These are phyloP conservation scores for Niebla homalea DNA, from an alignment of 495 filamentous ascomycete genomes.

Conservation along the genomic window DNA sequence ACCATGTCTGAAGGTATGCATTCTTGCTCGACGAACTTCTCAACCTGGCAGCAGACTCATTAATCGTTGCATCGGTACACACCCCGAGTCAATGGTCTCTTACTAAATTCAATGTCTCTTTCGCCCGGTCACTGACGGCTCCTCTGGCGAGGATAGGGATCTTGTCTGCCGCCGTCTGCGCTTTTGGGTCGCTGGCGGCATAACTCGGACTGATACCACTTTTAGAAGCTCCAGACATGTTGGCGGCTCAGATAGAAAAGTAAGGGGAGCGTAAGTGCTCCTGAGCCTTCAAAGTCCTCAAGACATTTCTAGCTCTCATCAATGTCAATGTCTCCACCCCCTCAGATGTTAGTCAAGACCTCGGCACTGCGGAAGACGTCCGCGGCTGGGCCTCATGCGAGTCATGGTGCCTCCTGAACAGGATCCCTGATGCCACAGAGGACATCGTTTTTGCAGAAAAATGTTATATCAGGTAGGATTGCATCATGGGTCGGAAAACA, in stretches of 20 bases:
- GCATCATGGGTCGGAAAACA: too few species aligned
- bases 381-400: too few species aligned
- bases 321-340: too few species aligned
- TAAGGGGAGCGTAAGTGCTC: background rate
- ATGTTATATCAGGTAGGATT: too few species aligned
- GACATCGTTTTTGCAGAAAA: too few species aligned
- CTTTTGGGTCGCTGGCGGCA: slow-evolving; percentile 13
- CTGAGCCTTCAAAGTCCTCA: too few species aligned
- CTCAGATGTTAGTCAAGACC: too few species aligned
- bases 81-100: background rate
- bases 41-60: slow-evolving; percentile 40
- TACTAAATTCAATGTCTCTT: slow-evolving; percentile 57
- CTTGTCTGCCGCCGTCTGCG: slow-evolving; percentile 30
- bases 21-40: slow-evolving; percentile 94
- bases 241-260: background rate
- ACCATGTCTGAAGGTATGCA: slow-evolving; percentile 77
- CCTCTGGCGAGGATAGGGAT: slow-evolving; percentile 50
- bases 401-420: too few species aligned
- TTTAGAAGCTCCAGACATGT: slow-evolving; percentile 12
- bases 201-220: slow-evolving; percentile 15
- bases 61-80: background rate
- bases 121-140: slow-evolving; percentile 68
- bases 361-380: too few species aligned
- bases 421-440: too few species aligned
- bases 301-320: too few species aligned